A percentile compares a stretch with the other conserved stretches of the same genome.
These are phyloP conservation scores for Sarocladium brachiariae DNA, from an alignment of 2,329 filamentous ascomycete species.

Conservation along the genomic window DNA sequence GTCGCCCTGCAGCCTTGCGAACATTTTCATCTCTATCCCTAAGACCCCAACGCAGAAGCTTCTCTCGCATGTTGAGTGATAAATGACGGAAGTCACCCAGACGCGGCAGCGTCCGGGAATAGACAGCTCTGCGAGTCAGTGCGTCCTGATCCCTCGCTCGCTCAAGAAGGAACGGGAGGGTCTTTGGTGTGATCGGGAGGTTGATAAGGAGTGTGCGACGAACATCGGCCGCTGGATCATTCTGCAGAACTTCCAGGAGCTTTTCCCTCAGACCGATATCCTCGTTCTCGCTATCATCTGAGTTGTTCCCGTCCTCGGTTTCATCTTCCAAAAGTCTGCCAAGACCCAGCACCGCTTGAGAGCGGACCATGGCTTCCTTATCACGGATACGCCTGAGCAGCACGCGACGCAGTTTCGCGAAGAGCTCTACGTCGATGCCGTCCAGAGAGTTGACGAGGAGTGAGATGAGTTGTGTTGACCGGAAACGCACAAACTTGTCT, in stretches of 20 bases:
- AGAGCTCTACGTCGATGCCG: conserved; percentile 86
- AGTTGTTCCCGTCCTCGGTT: conserved; percentile 61
- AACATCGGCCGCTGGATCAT: conserved; percentile 91
- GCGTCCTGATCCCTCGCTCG: conserved; percentile 84
- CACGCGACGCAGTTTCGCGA: conserved; percentile 71
- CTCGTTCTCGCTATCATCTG: conserved; percentile 61
- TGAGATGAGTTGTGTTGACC: conserved; percentile 81
- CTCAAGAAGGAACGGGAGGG: conserved; percentile 82
- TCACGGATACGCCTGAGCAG: conserved; percentile 83
- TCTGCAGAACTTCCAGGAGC: conserved; percentile 80
- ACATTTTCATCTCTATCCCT: conserved; percentile 92
- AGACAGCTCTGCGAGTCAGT: conserved; percentile 75
- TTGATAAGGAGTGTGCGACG: conserved; percentile 82
- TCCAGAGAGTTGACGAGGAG: conserved; percentile 91
- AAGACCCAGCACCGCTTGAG: conserved; percentile 88
- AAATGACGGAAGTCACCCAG: conserved; percentile 92
- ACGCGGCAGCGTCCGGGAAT: conserved; percentile 77
- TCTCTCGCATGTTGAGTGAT: conserved; percentile 89
- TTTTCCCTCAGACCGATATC: conserved; percentile 69
- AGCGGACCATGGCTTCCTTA: conserved; percentile 86
- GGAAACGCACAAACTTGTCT: conserved; percentile 87
- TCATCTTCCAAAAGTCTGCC: conserved; percentile 75
- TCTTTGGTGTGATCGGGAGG: conserved; percentile 75
- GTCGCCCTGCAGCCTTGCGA: conserved; percentile 77
- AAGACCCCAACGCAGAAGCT: conserved; percentile 88